A percentile compares a stretch with the other conserved stretches of the same genome.
Conservation (phyloP, 73 alveolate species). For the Paraurostyla sp. region DNA sequence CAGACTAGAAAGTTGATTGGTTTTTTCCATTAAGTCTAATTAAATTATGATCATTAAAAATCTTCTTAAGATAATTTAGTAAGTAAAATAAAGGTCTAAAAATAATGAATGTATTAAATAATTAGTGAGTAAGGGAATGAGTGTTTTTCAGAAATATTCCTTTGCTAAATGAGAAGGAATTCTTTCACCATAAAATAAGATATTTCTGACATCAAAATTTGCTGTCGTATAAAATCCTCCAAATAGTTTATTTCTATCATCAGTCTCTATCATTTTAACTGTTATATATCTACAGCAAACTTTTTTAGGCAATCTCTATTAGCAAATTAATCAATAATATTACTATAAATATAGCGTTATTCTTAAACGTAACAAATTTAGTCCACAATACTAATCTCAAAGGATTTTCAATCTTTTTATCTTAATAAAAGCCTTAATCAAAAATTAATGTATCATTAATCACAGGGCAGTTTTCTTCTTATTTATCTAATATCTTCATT, state of each 20-base stretch:
- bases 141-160: not conserved
- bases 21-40: too few relatives aligned
- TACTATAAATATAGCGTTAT: not conserved
- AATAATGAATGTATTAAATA: too few relatives aligned
- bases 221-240: not conserved
- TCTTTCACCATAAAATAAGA: constrained; percentile 17
- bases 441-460: constrained; percentile 14
- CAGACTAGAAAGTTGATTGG: too few relatives aligned
- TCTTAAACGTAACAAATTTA: not conserved
- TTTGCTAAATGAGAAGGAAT: constrained; percentile 30
- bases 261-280: constrained; percentile 19
- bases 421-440: constrained; percentile 2
- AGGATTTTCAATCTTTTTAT: not conserved
- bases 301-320: not conserved
- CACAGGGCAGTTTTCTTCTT: not conserved
- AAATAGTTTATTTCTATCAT: constrained; percentile 3
- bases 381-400: constrained; percentile 34
- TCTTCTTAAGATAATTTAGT: too few relatives aligned
- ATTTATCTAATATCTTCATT: not conserved
- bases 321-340: not conserved
- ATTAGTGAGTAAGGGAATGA: too few relatives aligned
- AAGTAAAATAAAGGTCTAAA: too few relatives aligned
- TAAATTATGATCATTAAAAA: too few relatives aligned
- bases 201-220: constrained; percentile 37
- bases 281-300: constrained; percentile 23